Conservation (phyloP, 129 eudicot genomes). For the Heracleum sosnowskyi region DNA sequence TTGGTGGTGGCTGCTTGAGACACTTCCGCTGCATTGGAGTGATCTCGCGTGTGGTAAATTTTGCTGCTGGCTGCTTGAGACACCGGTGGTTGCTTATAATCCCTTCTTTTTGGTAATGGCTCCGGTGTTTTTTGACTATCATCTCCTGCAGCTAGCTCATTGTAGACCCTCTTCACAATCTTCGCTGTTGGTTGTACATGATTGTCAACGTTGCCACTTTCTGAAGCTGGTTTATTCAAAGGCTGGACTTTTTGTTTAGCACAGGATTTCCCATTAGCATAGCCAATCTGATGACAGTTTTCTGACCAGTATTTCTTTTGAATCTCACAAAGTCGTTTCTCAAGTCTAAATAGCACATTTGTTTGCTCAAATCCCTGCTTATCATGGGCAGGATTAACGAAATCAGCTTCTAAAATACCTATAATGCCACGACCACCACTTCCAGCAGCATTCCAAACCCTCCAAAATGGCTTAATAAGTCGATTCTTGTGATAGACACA, state of each 20-base stretch:
- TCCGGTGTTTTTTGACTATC: not conserved
- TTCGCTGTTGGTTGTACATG: not conserved
- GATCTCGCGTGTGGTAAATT: not conserved
- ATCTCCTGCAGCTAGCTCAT: not conserved
- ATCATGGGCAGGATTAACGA: slow-evolving; percentile 95
- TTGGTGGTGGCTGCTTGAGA: no score
- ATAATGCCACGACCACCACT: slow-evolving; percentile 92
- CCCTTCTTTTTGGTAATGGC: slow-evolving; percentile 12
- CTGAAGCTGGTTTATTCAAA: not conserved
- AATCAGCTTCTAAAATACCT: slow-evolving; percentile 87
- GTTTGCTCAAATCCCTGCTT: slow-evolving; percentile 96
- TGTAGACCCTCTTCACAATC: slow-evolving; percentile 11
- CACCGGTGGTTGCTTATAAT: not conserved
- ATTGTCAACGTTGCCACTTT: not conserved
- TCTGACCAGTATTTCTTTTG: slow-evolving; percentile 73
- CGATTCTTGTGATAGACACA: slow-evolving; percentile 86
- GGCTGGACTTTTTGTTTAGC: slow-evolving; percentile 10
- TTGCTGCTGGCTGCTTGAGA: slow-evolving; percentile 9
- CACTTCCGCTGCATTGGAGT: not conserved
- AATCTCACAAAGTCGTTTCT: slow-evolving; percentile 32
- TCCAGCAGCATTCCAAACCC: slow-evolving; percentile 98
- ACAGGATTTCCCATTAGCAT: slow-evolving; percentile 25
- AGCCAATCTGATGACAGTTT: slow-evolving; percentile 64
- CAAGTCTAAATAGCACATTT: slow-evolving; percentile 52
- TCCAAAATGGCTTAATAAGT: slow-evolving; percentile 93